These are phyloP conservation scores for Phaeosphaeriaceae sp. DNA, from an alignment of 2,329 filamentous ascomycete species.

Conservation along the genomic window DNA sequence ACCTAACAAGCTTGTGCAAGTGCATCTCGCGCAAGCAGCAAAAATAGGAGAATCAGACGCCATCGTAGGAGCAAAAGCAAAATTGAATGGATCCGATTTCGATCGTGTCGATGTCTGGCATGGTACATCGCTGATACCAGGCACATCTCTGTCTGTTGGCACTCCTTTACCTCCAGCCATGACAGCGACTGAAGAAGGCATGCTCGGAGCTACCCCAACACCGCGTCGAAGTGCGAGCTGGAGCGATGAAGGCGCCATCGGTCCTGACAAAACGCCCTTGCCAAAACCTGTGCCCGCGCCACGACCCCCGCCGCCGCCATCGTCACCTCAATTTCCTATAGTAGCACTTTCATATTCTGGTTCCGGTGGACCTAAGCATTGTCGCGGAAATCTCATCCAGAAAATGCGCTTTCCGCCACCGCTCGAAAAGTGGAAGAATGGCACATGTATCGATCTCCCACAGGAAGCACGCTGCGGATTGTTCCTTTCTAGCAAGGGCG, in stretches of 20 bases:
- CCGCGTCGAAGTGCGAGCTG: conserved; percentile 20
- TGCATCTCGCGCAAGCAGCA: conserved; percentile 35
- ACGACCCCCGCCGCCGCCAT: conserved; percentile 12
- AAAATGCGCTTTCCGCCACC: conserved; percentile 34
- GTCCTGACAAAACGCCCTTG: conserved; percentile 20
- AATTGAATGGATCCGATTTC: conserved; percentile 36
- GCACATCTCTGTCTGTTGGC: conserved; percentile 14
- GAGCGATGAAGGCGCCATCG: conserved; percentile 33
- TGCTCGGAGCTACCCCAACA: conserved; percentile 31
- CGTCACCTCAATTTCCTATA: conserved; percentile 31
- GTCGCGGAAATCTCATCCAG: conserved; percentile 39
- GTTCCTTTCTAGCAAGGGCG: conserved; percentile 42
- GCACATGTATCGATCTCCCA: conserved; percentile 42
- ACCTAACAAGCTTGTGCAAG: conserved; percentile 27
- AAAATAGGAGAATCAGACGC: conserved; percentile 24
- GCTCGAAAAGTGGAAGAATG: conserved; percentile 33
- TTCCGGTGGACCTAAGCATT: conserved; percentile 44
- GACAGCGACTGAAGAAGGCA: conserved; percentile 28
- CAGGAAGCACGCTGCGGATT: conserved; percentile 41
- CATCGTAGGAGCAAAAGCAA: conserved; percentile 28
- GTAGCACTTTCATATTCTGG: conserved; percentile 41
- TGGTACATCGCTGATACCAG: conserved; percentile 23
- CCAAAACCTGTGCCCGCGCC: conserved; percentile 8
- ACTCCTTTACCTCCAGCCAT: conserved; percentile 10
- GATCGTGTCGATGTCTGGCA: conserved; percentile 36